Evolutionary conservation across 2,329 filamentous ascomycete species (phyloP).

Genomic region (Penicillium thymicola): DNA sequence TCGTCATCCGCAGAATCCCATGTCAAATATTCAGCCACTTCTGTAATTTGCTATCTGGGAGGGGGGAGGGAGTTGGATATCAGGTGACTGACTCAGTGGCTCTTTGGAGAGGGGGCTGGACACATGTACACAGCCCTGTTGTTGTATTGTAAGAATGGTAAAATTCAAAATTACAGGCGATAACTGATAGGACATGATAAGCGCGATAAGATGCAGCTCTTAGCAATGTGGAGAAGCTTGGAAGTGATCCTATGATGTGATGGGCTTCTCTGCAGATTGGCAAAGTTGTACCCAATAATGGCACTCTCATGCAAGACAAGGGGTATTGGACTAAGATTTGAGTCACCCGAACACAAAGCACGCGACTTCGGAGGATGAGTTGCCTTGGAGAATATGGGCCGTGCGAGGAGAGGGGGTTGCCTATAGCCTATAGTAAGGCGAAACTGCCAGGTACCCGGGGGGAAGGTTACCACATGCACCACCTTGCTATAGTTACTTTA

Average conservation of each 20-base stretch:
- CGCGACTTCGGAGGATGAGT: constrained; percentile 22
- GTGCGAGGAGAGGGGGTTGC: constrained; percentile 6
- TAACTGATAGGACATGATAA: constrained; percentile 17
- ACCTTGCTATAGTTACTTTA: neutral
- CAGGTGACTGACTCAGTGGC: constrained; percentile 19
- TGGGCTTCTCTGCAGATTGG: constrained; percentile 7
- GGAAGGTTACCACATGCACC: neutral
- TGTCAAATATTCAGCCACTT: constrained; percentile 12
- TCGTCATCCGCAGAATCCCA: constrained; percentile 6
- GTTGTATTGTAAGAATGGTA: constrained; percentile 1
- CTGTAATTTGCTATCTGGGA: constrained; percentile 3
- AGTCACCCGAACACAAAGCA: constrained; percentile 20
- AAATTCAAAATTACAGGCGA: neutral
- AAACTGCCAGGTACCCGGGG: constrained; percentile 21
- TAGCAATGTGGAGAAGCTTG: constrained; percentile 13
- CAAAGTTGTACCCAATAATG: constrained; percentile 5
- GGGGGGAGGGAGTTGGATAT: constrained; percentile 8
- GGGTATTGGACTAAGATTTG: neutral
- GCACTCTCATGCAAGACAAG: neutral
- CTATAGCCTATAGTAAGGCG: neutral
- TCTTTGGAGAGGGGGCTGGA: constrained; percentile 1
- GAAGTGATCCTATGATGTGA: constrained; percentile 8
- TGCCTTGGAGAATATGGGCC: constrained; percentile 16
- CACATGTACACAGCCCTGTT: neutral
- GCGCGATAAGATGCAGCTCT: constrained; percentile 14